Percentiles rank a stretch among this genome's conserved stretches.
phyloP scores from a whole-genome alignment of 805 yeast species.

The Kodamaea laetipori region DNA sequence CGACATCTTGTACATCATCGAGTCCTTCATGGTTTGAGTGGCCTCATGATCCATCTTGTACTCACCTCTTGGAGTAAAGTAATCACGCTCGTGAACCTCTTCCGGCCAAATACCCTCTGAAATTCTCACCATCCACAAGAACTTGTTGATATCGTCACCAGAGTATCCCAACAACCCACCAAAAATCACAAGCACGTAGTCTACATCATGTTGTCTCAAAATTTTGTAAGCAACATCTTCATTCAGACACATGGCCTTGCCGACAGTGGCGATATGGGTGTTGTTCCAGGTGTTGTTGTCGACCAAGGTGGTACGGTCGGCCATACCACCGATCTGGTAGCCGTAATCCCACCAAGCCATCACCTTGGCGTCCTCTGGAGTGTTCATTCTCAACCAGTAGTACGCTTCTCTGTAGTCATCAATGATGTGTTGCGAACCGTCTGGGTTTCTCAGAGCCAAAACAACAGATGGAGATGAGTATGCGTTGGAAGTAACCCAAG shows the following conservation, averaged over 20 bases:
- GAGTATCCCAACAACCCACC: constrained; percentile 93
- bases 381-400: constrained; percentile 98
- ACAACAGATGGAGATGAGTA: constrained; percentile 98
- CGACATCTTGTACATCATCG: constrained; percentile 92
- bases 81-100: constrained; percentile 85
- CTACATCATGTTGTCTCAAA: constrained; percentile 89
- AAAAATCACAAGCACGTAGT: constrained; percentile 87
- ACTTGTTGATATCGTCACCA: constrained; percentile 96
- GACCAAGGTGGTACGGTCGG: constrained; percentile 96
- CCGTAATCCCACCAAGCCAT: constrained; percentile 99
- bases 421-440: constrained; percentile 81
- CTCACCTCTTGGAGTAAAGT: constrained; percentile 83
- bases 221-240: constrained; percentile 90
- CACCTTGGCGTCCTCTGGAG: constrained; percentile 91
- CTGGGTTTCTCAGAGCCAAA: constrained; percentile 76
- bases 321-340: constrained; percentile 99
- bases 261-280: constrained; percentile 98
- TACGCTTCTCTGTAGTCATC: constrained; percentile 99
- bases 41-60: constrained; percentile 84
- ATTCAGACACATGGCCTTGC: constrained; percentile 91
- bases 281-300: constrained; percentile 99
- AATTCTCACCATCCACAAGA: constrained; percentile 98
- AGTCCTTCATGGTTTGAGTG: constrained; percentile 80
- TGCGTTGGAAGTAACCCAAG: constrained; percentile 95
- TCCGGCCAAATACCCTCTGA: constrained; percentile 99